Evolutionary conservation across 768 basidiomycete species (phyloP).

Genomic region (Tricholoma hemisulphureum): DNA sequence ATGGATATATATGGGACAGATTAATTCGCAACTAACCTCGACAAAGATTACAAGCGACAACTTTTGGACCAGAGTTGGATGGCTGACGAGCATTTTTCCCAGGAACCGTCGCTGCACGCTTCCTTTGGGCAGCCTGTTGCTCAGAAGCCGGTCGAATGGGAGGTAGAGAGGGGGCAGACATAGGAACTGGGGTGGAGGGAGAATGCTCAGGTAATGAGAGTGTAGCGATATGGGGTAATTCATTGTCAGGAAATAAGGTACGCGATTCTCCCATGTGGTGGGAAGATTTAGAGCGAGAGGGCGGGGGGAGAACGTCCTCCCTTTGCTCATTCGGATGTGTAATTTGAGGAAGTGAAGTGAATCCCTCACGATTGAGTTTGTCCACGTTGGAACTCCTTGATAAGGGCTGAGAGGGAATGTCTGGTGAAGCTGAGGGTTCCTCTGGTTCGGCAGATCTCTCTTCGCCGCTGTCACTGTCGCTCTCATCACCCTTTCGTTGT

Average conservation of each 20-base stretch:
- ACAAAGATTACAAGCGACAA: conserved; percentile 88
- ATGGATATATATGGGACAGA: conserved; percentile 3
- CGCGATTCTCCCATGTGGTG: conserved; percentile 34
- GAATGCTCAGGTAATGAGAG: conserved; percentile 59
- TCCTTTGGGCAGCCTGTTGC: conserved; percentile 65
- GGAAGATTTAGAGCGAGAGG: conserved; percentile 36
- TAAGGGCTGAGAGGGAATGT: conserved; percentile 45
- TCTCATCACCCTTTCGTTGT: conserved; percentile 62
- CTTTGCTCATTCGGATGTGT: conserved; percentile 44
- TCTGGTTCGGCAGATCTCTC: conserved; percentile 51
- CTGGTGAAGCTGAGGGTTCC: conserved; percentile 58
- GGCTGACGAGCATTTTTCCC: conserved; percentile 57
- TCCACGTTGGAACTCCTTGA: conserved; percentile 52
- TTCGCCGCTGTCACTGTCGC: conserved; percentile 68
- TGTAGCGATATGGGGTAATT: conserved; percentile 71
- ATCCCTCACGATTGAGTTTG: conserved; percentile 38
- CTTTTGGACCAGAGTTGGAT: conserved; percentile 75
- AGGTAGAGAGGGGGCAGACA: conserved; percentile 64
- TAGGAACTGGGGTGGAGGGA: conserved; percentile 52
- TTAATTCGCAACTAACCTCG: conserved; percentile 49
- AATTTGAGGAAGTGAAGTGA: conserved; percentile 41
- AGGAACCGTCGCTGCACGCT: conserved; percentile 67
- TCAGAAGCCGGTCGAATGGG: conserved; percentile 67
- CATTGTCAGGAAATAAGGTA: conserved; percentile 55
- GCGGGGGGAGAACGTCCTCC: conserved; percentile 38